Evolutionary conservation across 495 filamentous ascomycete genomes (phyloP), one percentile per base, ranked within the genome.

Genomic region (Aspergillus conjunctus): DNA sequence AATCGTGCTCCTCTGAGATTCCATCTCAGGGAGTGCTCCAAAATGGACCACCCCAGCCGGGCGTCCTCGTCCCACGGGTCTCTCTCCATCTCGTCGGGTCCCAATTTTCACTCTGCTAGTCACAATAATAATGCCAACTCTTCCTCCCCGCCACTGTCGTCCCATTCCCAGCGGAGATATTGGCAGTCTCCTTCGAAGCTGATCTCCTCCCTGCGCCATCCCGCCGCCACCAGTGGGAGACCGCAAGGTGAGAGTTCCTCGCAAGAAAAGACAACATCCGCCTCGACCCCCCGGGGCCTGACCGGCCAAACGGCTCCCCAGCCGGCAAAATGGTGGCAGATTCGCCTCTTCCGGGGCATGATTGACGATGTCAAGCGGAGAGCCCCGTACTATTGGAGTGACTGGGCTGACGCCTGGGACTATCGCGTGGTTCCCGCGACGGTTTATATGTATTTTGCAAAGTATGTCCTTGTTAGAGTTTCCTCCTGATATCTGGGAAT

Each of bases 371-470:
- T 92, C 54, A 85, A 83, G 58, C 83, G 90, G 51, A 78, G 91
- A 59, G 83, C 80, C 5, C 91, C 91, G 10, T 93, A 80, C 69
- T 94, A 92, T 66, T 78, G 74, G 76, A 89, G 85, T 70, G 91
- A 94, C 73, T 92, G 87, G 88, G 79, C 74, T 31, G 91, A 93
- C 76, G 91, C 90, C 3, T 92, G 88, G 89, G 85, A 92, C 70
- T 94, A 94, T 75, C 83, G 91, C 34, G 87, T 92, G 39, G 79
- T 94, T 30, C 89, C 91, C 34, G 88, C 87, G 26, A 92, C 90
- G 34, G 79, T 94, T 49, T 92, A 92, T 73, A 94, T 92, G 89
- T 93, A 91, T 74, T 93, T 93, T 79, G 91, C 89, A 26, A 93
- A 93, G 90, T 92, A 78, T 67, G 85, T 5, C 2, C 26, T 26